Percentiles rank a stretch among this genome's conserved stretches.
phyloP scores from a whole-genome alignment of 768 basidiomycete genomes.

The Suillus placidus region DNA sequence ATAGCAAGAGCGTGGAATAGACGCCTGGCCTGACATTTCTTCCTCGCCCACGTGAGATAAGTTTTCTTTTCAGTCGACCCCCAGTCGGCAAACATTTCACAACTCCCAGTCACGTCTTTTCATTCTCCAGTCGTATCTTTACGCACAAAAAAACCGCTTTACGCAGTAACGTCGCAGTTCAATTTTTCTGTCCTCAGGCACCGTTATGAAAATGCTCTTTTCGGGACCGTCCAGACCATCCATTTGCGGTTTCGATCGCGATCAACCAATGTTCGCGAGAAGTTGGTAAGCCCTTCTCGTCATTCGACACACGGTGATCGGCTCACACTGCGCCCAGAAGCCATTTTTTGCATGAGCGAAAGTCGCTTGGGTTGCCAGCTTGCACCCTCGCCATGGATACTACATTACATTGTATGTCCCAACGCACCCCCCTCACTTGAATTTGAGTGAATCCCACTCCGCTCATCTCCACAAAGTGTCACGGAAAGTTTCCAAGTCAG shows the following conservation, averaged over 20 bases:
- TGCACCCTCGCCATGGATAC: conserved; percentile 35
- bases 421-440: not conserved
- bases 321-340: conserved; percentile 16
- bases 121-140: conserved; percentile 13
- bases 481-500: conserved; percentile 1
- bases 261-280: conserved; percentile 21
- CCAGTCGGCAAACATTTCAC: not conserved
- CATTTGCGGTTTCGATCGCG: conserved; percentile 25
- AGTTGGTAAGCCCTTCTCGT: conserved; percentile 19
- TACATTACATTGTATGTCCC: conserved; percentile 3
- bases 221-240: conserved; percentile 37
- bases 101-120: not conserved
- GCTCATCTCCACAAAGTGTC: conserved; percentile 5
- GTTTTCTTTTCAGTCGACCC: not conserved
- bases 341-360: not conserved
- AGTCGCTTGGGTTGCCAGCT: conserved; percentile 8
- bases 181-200: conserved; percentile 29
- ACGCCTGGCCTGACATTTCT: conserved; percentile 8
- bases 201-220: conserved; percentile 25
- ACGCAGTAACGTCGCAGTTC: too few relatives aligned
- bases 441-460: not conserved
- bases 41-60: conserved; percentile 32
- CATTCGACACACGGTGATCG: conserved; percentile 33
- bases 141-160: conserved; percentile 16
- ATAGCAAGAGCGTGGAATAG: conserved; percentile 11